A percentile compares a stretch with the other conserved stretches of the same genome.
These are phyloP conservation scores for Candida oleophila DNA, from an alignment of 805 yeast genomes.

Conservation along the genomic window DNA sequence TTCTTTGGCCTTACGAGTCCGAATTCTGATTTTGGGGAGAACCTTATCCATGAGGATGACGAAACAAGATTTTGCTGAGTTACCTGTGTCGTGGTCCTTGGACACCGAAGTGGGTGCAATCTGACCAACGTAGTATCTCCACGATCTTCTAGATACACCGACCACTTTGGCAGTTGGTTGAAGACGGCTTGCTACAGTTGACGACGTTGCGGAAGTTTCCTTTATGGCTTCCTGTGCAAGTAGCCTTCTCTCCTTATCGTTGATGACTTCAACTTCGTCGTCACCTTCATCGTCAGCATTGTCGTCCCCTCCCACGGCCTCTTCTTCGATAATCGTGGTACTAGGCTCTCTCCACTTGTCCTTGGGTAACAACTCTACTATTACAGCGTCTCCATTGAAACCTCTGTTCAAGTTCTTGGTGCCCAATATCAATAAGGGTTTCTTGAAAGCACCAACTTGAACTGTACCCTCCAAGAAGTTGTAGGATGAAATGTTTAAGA, in stretches of 20 bases:
- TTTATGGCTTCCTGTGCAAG: constrained; percentile 74
- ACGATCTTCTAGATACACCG: constrained; percentile 82
- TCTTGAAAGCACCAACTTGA: constrained; percentile 65
- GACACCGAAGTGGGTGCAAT: constrained; percentile 72
- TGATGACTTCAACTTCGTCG: constrained; percentile 39
- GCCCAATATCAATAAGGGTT: constrained; percentile 81
- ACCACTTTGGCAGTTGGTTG: constrained; percentile 96
- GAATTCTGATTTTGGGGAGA: constrained; percentile 81
- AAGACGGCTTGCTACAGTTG: constrained; percentile 40
- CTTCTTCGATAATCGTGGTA: constrained; percentile 74
- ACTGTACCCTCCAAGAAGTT: constrained; percentile 88
- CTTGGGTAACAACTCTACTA: constrained; percentile 84
- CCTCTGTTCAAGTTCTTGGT: constrained; percentile 84
- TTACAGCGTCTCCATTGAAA: constrained; percentile 88
- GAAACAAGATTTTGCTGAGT: constrained; percentile 75
- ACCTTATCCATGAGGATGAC: constrained; percentile 87
- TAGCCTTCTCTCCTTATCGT: constrained; percentile 69
- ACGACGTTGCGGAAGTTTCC: constrained; percentile 22
- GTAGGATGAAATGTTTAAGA: constrained; percentile 75
- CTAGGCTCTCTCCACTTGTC: constrained; percentile 88
- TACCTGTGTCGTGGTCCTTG: constrained; percentile 50
- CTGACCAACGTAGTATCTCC: constrained; percentile 97
- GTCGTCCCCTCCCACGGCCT: constrained; percentile 56
- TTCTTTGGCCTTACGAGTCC: constrained; percentile 82
- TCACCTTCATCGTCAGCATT: constrained; percentile 58